A percentile compares a stretch with the other conserved stretches of the same genome.
Conservation (phyloP, 2,329 filamentous ascomycete species). For the Trichophyton rubrum region DNA sequence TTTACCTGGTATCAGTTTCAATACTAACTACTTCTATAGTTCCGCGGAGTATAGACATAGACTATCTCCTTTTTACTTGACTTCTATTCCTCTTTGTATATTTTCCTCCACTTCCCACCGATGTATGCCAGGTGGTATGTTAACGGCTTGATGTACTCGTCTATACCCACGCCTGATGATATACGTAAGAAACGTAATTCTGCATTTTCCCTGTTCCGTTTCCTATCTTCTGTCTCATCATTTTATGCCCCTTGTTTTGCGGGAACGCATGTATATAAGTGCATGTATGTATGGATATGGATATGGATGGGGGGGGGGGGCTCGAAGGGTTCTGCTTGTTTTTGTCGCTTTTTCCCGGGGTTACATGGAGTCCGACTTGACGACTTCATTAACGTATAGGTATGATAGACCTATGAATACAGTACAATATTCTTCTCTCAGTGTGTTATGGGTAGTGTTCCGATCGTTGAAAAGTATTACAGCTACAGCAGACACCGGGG, state of each 20-base stretch:
- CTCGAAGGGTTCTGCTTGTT: not conserved
- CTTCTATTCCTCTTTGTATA: not conserved
- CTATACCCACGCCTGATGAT: constrained; percentile 2
- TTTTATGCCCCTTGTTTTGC: not conserved
- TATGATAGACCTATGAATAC: not conserved
- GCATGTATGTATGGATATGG: not conserved
- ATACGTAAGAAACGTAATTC: not conserved
- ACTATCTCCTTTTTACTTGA: not conserved
- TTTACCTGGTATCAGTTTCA: not conserved
- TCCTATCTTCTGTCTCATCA: not conserved
- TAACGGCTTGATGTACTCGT: not conserved
- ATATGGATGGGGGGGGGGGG: not conserved
- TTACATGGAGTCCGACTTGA: not conserved
- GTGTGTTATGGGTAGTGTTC: no score
- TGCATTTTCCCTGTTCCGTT: not conserved
- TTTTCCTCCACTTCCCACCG: not conserved
- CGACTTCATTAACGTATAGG: not conserved
- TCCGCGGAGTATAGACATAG: constrained; percentile 37
- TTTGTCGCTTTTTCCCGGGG: not conserved
- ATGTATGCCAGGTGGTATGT: not conserved
- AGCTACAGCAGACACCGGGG: not conserved
- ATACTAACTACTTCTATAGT: constrained; percentile 23
- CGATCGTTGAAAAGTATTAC: not conserved
- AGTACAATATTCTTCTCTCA: no score
- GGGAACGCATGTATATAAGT: not conserved